Evolutionary conservation across 805 yeast species (phyloP).

Genomic region (Tetrapisispora pingtungensis): DNA sequence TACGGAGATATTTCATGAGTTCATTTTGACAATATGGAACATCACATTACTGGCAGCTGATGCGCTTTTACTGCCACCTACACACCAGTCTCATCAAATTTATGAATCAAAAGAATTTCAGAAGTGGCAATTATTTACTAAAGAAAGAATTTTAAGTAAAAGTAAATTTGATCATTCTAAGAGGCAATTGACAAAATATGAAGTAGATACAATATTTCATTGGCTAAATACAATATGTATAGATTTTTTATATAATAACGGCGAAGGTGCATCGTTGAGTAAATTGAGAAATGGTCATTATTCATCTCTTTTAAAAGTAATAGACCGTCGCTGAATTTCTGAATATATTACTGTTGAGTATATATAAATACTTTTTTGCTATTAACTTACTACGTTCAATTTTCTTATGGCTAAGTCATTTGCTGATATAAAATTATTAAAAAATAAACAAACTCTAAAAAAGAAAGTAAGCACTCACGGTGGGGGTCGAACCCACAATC

Average conservation of each 20-base stretch:
- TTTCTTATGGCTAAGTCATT: too few relatives aligned
- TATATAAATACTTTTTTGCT: too few relatives aligned
- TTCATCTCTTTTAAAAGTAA: constrained; percentile 19
- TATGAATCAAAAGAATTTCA: too few relatives aligned
- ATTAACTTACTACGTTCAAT: too few relatives aligned
- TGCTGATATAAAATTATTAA: too few relatives aligned
- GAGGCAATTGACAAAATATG: constrained; percentile 45
- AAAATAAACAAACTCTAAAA: too few relatives aligned
- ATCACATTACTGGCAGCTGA: constrained; percentile 62
- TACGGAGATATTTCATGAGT: constrained; percentile 43
- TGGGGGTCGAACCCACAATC: constrained; percentile 49
- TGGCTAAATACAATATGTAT: constrained; percentile 61
- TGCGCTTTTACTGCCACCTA: constrained; percentile 59
- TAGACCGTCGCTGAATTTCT: too few relatives aligned
- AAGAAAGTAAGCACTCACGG: constrained; percentile 34
- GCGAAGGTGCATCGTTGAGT: constrained; percentile 68
- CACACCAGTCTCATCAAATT: too few relatives aligned
- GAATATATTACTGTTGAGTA: too few relatives aligned
- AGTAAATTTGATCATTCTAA: constrained; percentile 37
- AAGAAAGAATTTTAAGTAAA: constrained; percentile 4
- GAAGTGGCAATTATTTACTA: constrained; percentile 8
- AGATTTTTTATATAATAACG: constrained; percentile 71
- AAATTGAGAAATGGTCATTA: constrained; percentile 53
- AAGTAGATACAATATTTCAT: constrained; percentile 55
- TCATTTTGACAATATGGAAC: constrained; percentile 76